Evolutionary conservation across 495 filamentous ascomycete species (phyloP), one percentile per base, ranked within the genome.

Genomic region (Penicillium manginii): DNA sequence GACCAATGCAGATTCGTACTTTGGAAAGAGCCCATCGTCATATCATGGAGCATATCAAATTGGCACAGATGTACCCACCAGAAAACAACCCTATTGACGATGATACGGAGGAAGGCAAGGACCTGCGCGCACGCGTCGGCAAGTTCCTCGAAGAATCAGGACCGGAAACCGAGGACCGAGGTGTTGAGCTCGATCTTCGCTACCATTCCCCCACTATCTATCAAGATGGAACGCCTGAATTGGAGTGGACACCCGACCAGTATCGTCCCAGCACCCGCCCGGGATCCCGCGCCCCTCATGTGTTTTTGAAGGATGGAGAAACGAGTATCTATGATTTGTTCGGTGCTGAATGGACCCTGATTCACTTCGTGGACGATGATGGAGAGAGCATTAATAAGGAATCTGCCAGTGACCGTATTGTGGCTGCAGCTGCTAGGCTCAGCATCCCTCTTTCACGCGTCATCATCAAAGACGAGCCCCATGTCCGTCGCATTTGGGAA

Each of bases 41-140:
- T 78, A 48, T 86, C 85, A n/a, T 82, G 74, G 70, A 88, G 89
- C 88, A 60, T 26, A 29, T 50, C 46, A 50, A 47, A 47, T 47
- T 47, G 21, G 45, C 45, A 22, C 45, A 47, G 21, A 47, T 47
- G 45, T 47, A 50, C 17, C 17, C 17, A 11, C n/a, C 29, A 12
- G 35, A 31, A 2, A 18, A 18, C 4, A 46, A n/a, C 17, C 35
- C 39, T 22, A 29, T 31, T 12, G 35, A 29, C 7, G 22, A 26
- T 4, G 33, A 23, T n/a, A 43, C 52, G 5, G 22, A 54, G 7
- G 52, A 39, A 7, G 52, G 39, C 5, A 32, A 18, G n/a, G 39
- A 47, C 18, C 21, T 49, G 7, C 40, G 54, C 12, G 31, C 39
- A 11, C 23, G 45, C 15, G 14, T 66, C 12, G 55, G 29, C 14